A percentile compares a stretch with the other conserved stretches of the same genome.
Evolutionary conservation across 148 eudicot species (phyloP).

Genomic region (Chenopodium suecicum): DNA sequence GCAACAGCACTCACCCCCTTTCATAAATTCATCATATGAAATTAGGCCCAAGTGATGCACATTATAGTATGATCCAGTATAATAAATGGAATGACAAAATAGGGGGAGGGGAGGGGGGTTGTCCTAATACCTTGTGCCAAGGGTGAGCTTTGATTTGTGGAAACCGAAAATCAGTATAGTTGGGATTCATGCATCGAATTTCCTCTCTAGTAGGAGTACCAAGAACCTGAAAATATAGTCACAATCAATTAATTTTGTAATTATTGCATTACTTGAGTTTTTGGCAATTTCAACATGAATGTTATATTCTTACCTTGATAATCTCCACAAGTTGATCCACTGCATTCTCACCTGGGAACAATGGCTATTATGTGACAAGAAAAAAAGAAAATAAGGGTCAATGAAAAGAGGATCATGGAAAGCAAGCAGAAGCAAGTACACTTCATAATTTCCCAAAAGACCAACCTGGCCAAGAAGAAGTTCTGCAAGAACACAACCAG

Average conservation of each 20-base stretch:
- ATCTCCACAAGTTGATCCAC: conserved; percentile 94
- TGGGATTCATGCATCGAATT: conserved; percentile 97
- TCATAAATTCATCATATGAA: neutral
- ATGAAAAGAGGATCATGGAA: neutral
- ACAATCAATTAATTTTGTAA: neutral
- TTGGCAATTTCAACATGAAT: neutral
- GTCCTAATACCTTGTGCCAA: conserved; percentile 79
- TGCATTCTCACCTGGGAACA: conserved; percentile 91
- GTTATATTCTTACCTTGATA: conserved; percentile 57
- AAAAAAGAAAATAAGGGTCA: conserved; percentile 10
- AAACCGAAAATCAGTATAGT: conserved; percentile 91
- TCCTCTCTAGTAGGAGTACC: conserved; percentile 99
- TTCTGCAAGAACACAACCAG: conserved; percentile 90
- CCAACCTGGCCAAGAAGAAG: conserved; percentile 80
- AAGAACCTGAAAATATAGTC: conserved; percentile 61
- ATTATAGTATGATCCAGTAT: neutral
- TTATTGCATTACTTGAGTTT: neutral
- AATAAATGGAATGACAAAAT: neutral
- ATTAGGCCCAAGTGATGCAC: too few relatives aligned
- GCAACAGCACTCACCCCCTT: neutral
- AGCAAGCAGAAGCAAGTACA: too few relatives aligned
- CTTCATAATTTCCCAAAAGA: neutral
- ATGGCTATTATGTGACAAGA: conserved; percentile 40
- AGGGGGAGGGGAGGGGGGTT: too few relatives aligned
- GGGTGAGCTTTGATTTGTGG: conserved; percentile 95